Evolutionary conservation across 2,329 filamentous ascomycete genomes (phyloP).

Genomic region (Microascus cirrosus): DNA sequence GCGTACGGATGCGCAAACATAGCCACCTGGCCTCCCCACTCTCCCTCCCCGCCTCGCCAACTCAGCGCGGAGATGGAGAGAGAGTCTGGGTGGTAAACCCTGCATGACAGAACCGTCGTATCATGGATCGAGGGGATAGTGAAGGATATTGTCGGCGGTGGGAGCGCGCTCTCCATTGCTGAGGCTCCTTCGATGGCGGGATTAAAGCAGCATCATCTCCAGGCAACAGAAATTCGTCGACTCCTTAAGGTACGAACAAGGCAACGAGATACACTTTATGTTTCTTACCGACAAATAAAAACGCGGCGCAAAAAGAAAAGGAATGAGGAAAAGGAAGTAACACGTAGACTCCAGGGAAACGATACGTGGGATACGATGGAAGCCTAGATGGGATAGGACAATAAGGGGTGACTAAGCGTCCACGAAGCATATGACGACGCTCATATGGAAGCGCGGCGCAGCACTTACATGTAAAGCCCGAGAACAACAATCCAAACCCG

Average conservation of each 20-base stretch:
- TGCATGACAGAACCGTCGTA: slow-evolving; percentile 62
- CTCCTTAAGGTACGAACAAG: neutral
- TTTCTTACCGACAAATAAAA: too few species aligned
- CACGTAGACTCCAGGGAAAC: too few species aligned
- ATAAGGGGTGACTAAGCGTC: too few species aligned
- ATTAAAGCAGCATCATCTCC: neutral
- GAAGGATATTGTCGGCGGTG: slow-evolving; percentile 32
- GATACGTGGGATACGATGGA: too few species aligned
- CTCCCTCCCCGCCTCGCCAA: slow-evolving; percentile 12
- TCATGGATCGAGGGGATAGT: slow-evolving; percentile 80
- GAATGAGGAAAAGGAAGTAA: too few species aligned
- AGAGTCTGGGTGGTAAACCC: slow-evolving; percentile 62
- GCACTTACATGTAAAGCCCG: too few species aligned
- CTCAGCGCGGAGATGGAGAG: slow-evolving; percentile 17
- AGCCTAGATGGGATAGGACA: too few species aligned
- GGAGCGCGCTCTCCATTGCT: slow-evolving; percentile 1
- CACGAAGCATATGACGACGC: too few species aligned
- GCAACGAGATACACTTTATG: too few species aligned
- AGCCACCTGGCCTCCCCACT: slow-evolving; percentile 38
- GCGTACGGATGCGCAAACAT: slow-evolving; percentile 88
- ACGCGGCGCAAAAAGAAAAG: too few species aligned
- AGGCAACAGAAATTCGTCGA: neutral
- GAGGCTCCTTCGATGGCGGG: neutral
- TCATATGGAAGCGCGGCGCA: too few species aligned
- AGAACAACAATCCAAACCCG: too few species aligned